Evolutionary conservation across 345 rosid species (phyloP).

Genomic region (Pistacia integerrima): DNA sequence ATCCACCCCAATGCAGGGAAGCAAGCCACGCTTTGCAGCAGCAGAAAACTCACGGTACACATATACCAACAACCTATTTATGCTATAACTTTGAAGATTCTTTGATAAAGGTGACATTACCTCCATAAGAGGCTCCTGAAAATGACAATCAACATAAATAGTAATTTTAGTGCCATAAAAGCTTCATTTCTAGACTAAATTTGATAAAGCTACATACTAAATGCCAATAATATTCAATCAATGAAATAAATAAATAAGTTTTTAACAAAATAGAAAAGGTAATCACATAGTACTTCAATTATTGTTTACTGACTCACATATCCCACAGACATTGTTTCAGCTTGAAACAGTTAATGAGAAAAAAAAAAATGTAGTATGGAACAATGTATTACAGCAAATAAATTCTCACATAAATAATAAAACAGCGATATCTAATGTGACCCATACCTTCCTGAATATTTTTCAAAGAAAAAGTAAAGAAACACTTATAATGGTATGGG

Average conservation of each 20-base stretch:
- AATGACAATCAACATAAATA: slow-evolving; percentile 20
- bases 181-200: not conserved
- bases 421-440: too few species aligned
- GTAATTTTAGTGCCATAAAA: not conserved
- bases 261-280: not conserved
- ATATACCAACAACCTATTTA: slow-evolving; percentile 75
- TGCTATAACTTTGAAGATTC: slow-evolving; percentile 69
- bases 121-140: slow-evolving; percentile 94
- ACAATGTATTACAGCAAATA: not conserved
- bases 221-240: not conserved
- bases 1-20: slow-evolving; percentile 68
- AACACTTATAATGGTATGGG: not conserved
- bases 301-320: not conserved
- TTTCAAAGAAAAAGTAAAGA: not conserved
- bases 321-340: not conserved
- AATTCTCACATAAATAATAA: not conserved
- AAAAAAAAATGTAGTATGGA: not conserved
- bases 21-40: slow-evolving; percentile 51
- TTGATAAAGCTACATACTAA: not conserved
- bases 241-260: not conserved
- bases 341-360: not conserved
- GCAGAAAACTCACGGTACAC: slow-evolving; percentile 80
- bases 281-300: not conserved
- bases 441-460: not conserved
- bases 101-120: slow-evolving; percentile 87